Percentiles rank a stretch among this genome's conserved stretches.
These are phyloP conservation scores for Pilobolus umbonatus DNA, from an alignment of 192 early-diverging fungal genomes.

Conservation along the genomic window DNA sequence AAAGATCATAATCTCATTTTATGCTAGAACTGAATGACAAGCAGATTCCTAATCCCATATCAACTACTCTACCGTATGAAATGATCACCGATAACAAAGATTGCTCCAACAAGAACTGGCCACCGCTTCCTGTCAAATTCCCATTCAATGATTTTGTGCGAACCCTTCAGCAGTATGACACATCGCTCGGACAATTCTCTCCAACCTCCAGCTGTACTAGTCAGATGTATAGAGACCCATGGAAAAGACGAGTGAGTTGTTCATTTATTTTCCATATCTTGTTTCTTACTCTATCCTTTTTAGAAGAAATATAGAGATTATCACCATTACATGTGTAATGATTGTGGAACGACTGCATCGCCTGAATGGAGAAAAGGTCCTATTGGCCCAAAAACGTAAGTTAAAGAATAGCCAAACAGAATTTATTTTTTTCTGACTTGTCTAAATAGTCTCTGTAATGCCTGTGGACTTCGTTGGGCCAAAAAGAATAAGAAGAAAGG, in stretches of 20 bases:
- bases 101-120: background rate
- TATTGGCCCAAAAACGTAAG: conserved; percentile 41
- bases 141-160: no score
- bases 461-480: conserved; percentile 42
- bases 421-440: conserved; percentile 5
- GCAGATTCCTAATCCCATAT: no score
- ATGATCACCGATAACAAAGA: background rate
- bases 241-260: conserved; percentile 19
- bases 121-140: conserved; percentile 1
- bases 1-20: no score
- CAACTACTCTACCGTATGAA: no score
- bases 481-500: conserved; percentile 36
- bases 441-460: conserved; percentile 38
- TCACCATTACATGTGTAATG: conserved; percentile 43
- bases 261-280: background rate
- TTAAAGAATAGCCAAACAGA: no score
- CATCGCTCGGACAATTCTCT: no score
- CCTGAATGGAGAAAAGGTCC: conserved; percentile 48
- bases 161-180: no score
- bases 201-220: no score
- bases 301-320: conserved; percentile 23
- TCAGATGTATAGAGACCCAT: conserved; percentile 11
- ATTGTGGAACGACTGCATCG: conserved; percentile 43
- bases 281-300: background rate
- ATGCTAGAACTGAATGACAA: no score